phyloP scores from a whole-genome alignment of 2,329 filamentous ascomycete species.

The Talaromyces sp. region DNA sequence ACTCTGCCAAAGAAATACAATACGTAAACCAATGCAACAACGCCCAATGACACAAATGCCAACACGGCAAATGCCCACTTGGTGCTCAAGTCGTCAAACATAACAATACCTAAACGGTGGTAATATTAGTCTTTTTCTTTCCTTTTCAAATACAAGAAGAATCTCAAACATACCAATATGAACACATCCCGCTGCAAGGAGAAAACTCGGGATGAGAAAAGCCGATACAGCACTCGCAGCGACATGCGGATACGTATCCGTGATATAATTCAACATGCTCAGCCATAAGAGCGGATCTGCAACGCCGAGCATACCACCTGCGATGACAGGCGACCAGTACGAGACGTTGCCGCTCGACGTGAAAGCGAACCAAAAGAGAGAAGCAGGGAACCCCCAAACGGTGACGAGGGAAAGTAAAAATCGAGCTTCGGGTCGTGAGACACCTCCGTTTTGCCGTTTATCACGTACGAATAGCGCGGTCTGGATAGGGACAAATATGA shows the following conservation, averaged over 20 bases:
- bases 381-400: slow-evolving; percentile 40
- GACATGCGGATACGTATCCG: slow-evolving; percentile 39
- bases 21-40: slow-evolving; percentile 38
- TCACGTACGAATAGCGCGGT: slow-evolving; percentile 38
- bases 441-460: slow-evolving; percentile 28
- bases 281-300: slow-evolving; percentile 41
- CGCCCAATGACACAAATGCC: slow-evolving; percentile 35
- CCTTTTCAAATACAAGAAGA: neutral
- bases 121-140: neutral
- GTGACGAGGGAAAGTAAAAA: slow-evolving; percentile 38
- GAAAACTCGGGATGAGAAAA: slow-evolving; percentile 40
- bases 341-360: slow-evolving; percentile 34
- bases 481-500: slow-evolving; percentile 38
- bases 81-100: slow-evolving; percentile 33
- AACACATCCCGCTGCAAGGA: slow-evolving; percentile 36
- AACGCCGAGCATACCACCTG: slow-evolving; percentile 36
- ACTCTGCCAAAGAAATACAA: slow-evolving; percentile 36
- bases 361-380: slow-evolving; percentile 41
- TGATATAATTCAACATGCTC: slow-evolving; percentile 41
- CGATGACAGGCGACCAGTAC: slow-evolving; percentile 39
- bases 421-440: slow-evolving; percentile 36
- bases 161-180: slow-evolving; percentile 30
- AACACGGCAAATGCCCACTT: slow-evolving; percentile 40
- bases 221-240: slow-evolving; percentile 39
- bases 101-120: slow-evolving; percentile 17